Conservation (phyloP, 2,329 filamentous ascomycete genomes). For the Alternaria sp. region DNA sequence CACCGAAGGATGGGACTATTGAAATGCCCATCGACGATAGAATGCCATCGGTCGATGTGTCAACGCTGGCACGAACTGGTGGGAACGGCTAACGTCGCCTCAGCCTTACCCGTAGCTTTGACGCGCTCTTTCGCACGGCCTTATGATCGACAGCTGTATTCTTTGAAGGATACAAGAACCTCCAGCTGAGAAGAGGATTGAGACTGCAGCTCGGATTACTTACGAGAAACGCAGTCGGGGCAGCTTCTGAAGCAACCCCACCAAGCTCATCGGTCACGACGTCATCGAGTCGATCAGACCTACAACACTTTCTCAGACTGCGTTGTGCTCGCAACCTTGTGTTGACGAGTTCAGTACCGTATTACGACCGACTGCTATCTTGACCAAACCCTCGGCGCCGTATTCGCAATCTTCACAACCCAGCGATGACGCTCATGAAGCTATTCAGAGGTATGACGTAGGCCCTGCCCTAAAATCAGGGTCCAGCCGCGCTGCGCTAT, state of each 20-base stretch:
- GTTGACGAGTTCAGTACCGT: neutral
- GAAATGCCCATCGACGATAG: neutral
- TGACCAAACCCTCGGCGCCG: neutral
- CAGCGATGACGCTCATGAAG: slow-evolving; percentile 19
- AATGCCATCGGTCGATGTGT: slow-evolving; percentile 4
- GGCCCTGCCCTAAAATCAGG: neutral
- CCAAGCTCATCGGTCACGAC: neutral
- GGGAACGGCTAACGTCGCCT: slow-evolving; percentile 3
- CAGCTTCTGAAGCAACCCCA: neutral
- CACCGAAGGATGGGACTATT: neutral
- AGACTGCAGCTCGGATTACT: neutral
- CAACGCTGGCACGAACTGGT: slow-evolving; percentile 5
- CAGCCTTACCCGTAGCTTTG: slow-evolving; percentile 11
- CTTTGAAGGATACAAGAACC: neutral
- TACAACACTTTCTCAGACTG: neutral
- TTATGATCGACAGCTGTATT: neutral
- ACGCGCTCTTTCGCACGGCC: neutral
- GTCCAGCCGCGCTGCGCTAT: slow-evolving; percentile 15
- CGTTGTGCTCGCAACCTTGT: neutral
- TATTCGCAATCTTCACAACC: neutral
- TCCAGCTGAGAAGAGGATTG: no score
- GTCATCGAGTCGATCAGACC: neutral
- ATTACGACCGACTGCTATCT: slow-evolving; percentile 2
- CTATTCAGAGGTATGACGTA: slow-evolving; percentile 31
- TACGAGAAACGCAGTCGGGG: neutral